Evolutionary conservation across 2,329 filamentous ascomycete species (phyloP).

Genomic region (Fusarium heterosporum): DNA sequence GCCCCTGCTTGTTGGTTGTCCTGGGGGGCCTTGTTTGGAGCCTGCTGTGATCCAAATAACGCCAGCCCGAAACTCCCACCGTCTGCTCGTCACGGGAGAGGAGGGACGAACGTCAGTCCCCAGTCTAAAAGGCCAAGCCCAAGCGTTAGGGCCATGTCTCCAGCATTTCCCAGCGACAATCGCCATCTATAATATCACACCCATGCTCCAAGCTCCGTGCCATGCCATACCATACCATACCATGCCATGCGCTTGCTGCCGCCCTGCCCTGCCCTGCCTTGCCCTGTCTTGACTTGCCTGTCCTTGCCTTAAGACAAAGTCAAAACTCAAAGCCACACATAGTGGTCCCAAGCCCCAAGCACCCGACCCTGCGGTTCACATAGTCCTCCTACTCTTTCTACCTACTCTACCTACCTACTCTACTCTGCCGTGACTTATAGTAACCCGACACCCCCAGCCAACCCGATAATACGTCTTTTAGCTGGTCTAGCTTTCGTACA

Average conservation of each 20-base stretch:
- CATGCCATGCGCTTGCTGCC: slow-evolving; percentile 26
- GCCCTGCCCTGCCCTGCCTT: slow-evolving; percentile 23
- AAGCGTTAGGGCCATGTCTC: background rate
- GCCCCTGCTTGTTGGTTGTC: slow-evolving; percentile 35
- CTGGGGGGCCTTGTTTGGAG: slow-evolving; percentile 22
- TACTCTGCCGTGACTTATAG: slow-evolving; percentile 13
- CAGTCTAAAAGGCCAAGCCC: slow-evolving; percentile 14
- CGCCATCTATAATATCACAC: slow-evolving; percentile 22
- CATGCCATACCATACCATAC: slow-evolving; percentile 8
- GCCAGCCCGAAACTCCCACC: slow-evolving; percentile 45
- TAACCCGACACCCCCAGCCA: slow-evolving; percentile 34
- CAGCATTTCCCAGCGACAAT: background rate
- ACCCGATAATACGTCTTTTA: slow-evolving; percentile 33
- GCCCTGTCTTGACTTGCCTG: background rate
- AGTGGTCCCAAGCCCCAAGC: slow-evolving; percentile 39
- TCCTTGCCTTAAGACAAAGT: slow-evolving; percentile 25
- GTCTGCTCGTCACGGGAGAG: slow-evolving; percentile 38
- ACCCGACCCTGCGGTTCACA: slow-evolving; percentile 44
- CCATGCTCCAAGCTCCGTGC: slow-evolving; percentile 23
- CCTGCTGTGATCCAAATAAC: slow-evolving; percentile 47
- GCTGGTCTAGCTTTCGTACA: slow-evolving; percentile 37
- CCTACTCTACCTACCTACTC: slow-evolving; percentile 7
- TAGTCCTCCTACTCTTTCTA: slow-evolving; percentile 36
- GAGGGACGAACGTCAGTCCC: slow-evolving; percentile 35
- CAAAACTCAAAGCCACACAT: slow-evolving; percentile 38